phyloP scores from a whole-genome alignment of 495 filamentous ascomycete genomes.

The Tuber calosporum region DNA sequence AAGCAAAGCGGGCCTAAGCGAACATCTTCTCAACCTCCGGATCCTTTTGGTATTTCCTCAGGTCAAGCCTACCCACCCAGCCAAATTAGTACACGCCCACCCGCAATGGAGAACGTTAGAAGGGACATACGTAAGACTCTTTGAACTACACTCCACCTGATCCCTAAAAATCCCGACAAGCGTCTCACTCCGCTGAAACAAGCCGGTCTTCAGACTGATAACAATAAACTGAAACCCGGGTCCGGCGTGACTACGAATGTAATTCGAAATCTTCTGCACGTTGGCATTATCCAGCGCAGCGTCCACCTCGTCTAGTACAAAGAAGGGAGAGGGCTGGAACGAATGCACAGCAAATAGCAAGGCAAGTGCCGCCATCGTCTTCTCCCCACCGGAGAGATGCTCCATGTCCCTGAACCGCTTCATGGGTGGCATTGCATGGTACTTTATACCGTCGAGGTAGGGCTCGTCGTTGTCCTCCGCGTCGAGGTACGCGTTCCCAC shows the following conservation, averaged over 20 bases:
- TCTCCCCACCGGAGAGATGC: slow-evolving; percentile 92
- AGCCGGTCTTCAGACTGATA: slow-evolving; percentile 83
- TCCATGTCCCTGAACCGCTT: slow-evolving; percentile 99
- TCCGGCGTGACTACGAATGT: slow-evolving; percentile 85
- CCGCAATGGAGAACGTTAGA: not conserved
- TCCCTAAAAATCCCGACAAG: slow-evolving; percentile 92
- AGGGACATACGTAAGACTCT: slow-evolving; percentile 78
- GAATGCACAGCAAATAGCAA: slow-evolving; percentile 92
- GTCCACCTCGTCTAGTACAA: slow-evolving; percentile 97
- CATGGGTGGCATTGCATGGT: slow-evolving; percentile 95
- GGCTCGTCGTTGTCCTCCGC: slow-evolving; percentile 80
- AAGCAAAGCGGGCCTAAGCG: not conserved
- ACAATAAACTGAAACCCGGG: slow-evolving; percentile 99
- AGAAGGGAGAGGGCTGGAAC: slow-evolving; percentile 91
- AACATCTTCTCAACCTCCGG: slow-evolving; percentile 3
- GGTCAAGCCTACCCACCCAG: slow-evolving; percentile 27
- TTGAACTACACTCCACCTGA: slow-evolving; percentile 81
- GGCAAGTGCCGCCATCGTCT: slow-evolving; percentile 96
- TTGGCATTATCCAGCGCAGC: slow-evolving; percentile 96
- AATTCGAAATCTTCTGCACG: slow-evolving; percentile 87
- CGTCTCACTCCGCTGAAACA: slow-evolving; percentile 91
- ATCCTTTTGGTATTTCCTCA: slow-evolving; percentile 32
- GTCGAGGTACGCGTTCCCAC: slow-evolving; percentile 91
- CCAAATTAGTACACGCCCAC: slow-evolving; percentile 6
- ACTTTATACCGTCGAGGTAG: slow-evolving; percentile 89